Evolutionary conservation across 495 filamentous ascomycete species (phyloP), one percentile per base, ranked within the genome.

Genomic region (Arthonia radiata): DNA sequence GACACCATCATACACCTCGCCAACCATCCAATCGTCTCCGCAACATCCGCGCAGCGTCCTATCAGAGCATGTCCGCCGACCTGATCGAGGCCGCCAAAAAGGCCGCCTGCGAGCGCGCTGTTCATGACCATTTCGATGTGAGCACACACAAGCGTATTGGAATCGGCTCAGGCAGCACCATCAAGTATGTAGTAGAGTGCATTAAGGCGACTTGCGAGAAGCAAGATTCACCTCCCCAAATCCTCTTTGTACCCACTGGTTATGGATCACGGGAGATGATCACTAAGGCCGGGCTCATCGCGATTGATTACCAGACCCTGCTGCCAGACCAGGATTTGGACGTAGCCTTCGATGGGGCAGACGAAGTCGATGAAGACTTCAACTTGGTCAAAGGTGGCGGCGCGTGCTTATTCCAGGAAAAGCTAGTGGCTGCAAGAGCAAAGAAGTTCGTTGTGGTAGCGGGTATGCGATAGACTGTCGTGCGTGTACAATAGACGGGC

Each of bases 321-420:
- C 68, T 75, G 4, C 44, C 55, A 12, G 53, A 61, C 11, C 59
- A 39, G 31, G 41, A 45, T 46, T 56, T 86, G 27, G 81, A 91
- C 40, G 69, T 94, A 16, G 69, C 69, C 17, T 94, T 94, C 39
- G 83, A 93, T 49, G 83, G 86, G 19, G 89, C 86, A 13, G 86
- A 97, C 46, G 86, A 97, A 54, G 80, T 97, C 15, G 86, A 97
- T 46, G 76, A 77, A 13, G 76, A 81, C 21, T 49, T 97, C 28
- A 97, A 94, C 50, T 77, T 80, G 42, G 92, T 97, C 51, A 97
- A 97, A 54, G 86, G 86, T 24, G 86, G 86, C 10, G 86, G 86
- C 24, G 86, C 81, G 15, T 97, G 89, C 49, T 51, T 93, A 32
- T 93, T 90, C 59, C 89, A 94, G 51, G 86, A 97, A 56, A 97